phyloP scores from a whole-genome alignment of 2,329 filamentous ascomycete species.

The Coniochaeta hoffmannii region DNA sequence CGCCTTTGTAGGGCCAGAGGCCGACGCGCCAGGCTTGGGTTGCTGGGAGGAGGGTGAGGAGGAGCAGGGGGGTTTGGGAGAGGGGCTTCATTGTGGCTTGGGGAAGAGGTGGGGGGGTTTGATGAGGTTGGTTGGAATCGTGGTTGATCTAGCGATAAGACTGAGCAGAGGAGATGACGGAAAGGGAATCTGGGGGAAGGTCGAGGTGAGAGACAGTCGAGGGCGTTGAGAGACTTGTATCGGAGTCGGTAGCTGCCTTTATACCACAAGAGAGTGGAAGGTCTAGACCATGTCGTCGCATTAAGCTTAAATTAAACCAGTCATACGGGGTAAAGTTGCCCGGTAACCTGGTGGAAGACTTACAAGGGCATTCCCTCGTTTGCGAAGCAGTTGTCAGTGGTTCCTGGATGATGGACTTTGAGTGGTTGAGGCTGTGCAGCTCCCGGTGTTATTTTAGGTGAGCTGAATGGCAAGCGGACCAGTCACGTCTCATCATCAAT shows the following conservation, averaged over 20 bases:
- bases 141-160: no score
- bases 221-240: no score
- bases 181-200: no score
- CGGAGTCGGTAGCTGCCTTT: background rate
- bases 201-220: no score
- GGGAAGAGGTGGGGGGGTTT: no score
- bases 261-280: background rate
- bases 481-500: background rate
- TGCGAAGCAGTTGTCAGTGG: background rate
- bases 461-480: background rate
- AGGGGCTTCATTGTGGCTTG: background rate
- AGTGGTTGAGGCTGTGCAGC: background rate
- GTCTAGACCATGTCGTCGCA: background rate
- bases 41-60: background rate
- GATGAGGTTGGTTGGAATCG: no score
- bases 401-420: background rate
- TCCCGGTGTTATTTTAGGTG: background rate
- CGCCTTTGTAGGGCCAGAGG: background rate
- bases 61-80: background rate
- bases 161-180: no score
- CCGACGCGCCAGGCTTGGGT: background rate
- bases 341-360: background rate
- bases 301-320: background rate
- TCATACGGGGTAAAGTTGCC: background rate
- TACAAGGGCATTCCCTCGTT: background rate